Evolutionary conservation across 495 filamentous ascomycete species (phyloP).

Genomic region (Podospora appendiculata): DNA sequence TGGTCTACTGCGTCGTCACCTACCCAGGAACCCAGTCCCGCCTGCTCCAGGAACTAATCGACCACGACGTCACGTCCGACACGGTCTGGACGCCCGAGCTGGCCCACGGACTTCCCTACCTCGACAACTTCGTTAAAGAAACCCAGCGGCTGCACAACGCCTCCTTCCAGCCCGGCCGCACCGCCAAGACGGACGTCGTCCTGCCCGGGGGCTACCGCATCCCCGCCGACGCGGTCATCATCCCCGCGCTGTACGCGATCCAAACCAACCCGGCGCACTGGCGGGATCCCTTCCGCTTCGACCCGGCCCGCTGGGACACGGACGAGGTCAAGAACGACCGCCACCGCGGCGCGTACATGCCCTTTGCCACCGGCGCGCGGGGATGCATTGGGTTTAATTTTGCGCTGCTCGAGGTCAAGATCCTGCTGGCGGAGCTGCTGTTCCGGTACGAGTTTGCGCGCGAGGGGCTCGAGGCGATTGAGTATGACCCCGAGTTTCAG

Average conservation of each 20-base stretch:
- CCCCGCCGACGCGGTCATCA: conserved; percentile 39
- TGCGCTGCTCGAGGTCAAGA: conserved; percentile 46
- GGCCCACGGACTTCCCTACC: conserved; percentile 31
- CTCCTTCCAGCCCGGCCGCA: conserved; percentile 48
- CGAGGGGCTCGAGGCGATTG: conserved; percentile 19
- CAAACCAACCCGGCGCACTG: conserved; percentile 46
- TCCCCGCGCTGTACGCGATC: conserved; percentile 42
- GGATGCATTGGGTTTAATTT: conserved; percentile 55
- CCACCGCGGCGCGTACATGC: conserved; percentile 39
- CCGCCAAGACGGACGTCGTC: conserved; percentile 40
- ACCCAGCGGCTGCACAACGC: conserved; percentile 49
- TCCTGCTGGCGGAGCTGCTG: conserved; percentile 42
- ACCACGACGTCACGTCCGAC: not conserved
- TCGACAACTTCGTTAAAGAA: conserved; percentile 54
- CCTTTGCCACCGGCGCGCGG: conserved; percentile 43
- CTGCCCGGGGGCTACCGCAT: conserved; percentile 49
- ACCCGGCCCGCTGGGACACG: conserved; percentile 49
- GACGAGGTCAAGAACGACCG: conserved; percentile 34
- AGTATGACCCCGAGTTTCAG: conserved; percentile 4
- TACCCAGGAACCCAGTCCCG: not conserved
- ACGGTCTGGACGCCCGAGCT: conserved; percentile 33
- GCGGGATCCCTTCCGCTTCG: conserved; percentile 44
- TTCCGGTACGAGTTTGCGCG: conserved; percentile 44
- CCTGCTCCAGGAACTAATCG: not conserved
- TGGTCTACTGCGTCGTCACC: conserved; percentile 1